Conservation (phyloP, 2,329 filamentous ascomycete genomes). For the Pseudocercospora eumusae region DNA sequence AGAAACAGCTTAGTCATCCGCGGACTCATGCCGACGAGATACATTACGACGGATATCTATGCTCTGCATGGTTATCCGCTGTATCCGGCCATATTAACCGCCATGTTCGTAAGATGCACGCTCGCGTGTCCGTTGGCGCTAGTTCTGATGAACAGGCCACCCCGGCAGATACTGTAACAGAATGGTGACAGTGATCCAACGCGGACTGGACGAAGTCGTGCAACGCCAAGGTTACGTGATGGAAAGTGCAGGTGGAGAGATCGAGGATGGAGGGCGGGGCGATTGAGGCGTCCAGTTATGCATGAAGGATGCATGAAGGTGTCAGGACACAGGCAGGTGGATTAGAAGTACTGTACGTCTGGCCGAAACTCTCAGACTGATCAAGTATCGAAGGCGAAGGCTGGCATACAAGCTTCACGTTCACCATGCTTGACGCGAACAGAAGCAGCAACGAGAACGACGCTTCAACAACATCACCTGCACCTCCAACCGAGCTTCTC, state of each 20-base stretch:
- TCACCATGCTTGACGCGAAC: not conserved
- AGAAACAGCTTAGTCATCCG: no score
- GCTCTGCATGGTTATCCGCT: no score
- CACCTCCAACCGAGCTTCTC: conserved; percentile 5
- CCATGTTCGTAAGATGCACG: no score
- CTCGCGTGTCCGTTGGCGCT: conserved; percentile 20
- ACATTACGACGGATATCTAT: no score
- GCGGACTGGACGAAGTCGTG: conserved; percentile 8
- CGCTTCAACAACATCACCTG: not conserved
- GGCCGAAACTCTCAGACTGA: no score
- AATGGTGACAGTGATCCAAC: not conserved
- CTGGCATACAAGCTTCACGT: not conserved
- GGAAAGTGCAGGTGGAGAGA: not conserved
- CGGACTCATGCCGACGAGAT: no score
- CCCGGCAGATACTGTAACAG: conserved; percentile 7
- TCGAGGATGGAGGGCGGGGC: not conserved
- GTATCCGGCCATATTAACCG: no score
- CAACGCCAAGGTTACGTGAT: conserved; percentile 10
- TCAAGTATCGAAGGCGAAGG: no score
- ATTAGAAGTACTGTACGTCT: not conserved
- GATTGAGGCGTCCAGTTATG: not conserved
- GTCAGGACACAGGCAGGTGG: no score
- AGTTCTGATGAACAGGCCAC: conserved; percentile 11
- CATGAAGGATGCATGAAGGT: no score
- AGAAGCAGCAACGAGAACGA: no score